Conservation (phyloP, 345 rosid genomes). For the Salix udensis region DNA sequence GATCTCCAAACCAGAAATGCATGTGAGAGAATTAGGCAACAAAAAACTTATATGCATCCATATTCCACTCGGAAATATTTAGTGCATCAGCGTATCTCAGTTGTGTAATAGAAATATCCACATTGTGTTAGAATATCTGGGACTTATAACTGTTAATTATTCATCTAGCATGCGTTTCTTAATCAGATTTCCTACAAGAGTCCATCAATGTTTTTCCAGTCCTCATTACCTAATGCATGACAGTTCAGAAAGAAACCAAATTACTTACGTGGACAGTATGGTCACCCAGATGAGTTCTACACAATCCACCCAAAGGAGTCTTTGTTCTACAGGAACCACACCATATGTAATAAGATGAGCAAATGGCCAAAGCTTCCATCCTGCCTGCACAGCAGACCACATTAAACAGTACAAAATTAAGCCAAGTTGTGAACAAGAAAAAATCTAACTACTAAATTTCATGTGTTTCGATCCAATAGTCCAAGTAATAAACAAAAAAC, state of each 20-base stretch:
- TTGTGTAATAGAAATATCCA: neutral
- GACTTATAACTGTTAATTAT: too few relatives aligned
- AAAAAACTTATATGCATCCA: neutral
- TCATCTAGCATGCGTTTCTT: neutral
- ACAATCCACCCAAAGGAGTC: conserved; percentile 97
- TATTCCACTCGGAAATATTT: neutral
- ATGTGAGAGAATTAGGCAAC: neutral
- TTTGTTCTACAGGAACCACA: conserved; percentile 80
- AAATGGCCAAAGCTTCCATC: conserved; percentile 99
- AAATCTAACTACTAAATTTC: neutral
- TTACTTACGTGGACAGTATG: conserved; percentile 89
- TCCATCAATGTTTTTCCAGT: neutral
- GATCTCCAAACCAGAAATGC: conserved; percentile 8
- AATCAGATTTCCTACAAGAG: neutral
- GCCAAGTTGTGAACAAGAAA: neutral
- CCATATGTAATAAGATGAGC: conserved; percentile 96
- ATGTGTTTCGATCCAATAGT: neutral
- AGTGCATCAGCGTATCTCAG: neutral
- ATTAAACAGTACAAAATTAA: conserved; percentile 10
- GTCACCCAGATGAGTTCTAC: conserved; percentile 98
- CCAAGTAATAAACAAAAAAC: neutral
- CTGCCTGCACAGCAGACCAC: conserved; percentile 58
- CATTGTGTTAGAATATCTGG: neutral
- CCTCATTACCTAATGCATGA: neutral
- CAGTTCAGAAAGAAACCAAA: neutral